Percentiles rank a stretch among this genome's conserved stretches.
These are phyloP conservation scores for Aspergillus spinulosporus DNA, from an alignment of 2,329 filamentous ascomycete species.

Conservation along the genomic window DNA sequence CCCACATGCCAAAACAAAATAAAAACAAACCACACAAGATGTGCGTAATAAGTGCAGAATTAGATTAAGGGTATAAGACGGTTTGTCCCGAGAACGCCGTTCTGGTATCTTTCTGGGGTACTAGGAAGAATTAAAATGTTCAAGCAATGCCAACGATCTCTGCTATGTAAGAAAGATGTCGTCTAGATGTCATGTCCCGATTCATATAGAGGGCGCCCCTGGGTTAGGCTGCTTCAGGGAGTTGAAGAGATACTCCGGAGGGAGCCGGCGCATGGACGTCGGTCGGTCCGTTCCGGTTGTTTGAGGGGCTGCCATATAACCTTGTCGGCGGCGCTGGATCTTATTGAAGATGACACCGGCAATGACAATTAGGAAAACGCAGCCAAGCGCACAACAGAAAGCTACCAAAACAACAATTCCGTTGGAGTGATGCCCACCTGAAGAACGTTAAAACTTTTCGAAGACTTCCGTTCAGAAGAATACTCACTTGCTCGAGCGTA, in stretches of 20 bases:
- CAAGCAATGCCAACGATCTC: conserved; percentile 12
- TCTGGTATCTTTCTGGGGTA: conserved; percentile 17
- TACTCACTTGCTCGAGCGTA: conserved; percentile 66
- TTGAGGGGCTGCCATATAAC: conserved; percentile 48
- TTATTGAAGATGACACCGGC: conserved; percentile 50
- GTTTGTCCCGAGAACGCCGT: conserved; percentile 30
- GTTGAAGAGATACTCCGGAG: conserved; percentile 50
- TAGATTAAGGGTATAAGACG: conserved; percentile 38
- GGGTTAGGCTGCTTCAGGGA: conserved; percentile 39
- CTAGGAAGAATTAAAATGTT: conserved; percentile 23
- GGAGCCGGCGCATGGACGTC: conserved; percentile 47
- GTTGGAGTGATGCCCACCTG: conserved; percentile 42
- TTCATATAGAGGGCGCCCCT: conserved; percentile 38
- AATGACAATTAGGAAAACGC: conserved; percentile 50
- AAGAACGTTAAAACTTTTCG: conserved; percentile 1
- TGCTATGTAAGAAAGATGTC: conserved; percentile 8
- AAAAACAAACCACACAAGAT: conserved; percentile 5
- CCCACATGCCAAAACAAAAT: conserved; percentile 20
- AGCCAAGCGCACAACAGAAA: conserved; percentile 50
- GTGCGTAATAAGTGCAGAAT: conserved; percentile 30
- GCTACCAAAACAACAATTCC: conserved; percentile 50
- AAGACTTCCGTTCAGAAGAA: not conserved
- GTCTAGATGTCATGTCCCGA: conserved; percentile 8
- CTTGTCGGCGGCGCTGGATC: conserved; percentile 49
- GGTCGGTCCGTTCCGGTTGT: conserved; percentile 48